Conservation (phyloP, 768 basidiomycete species). For the Saitozyma sp. region DNA sequence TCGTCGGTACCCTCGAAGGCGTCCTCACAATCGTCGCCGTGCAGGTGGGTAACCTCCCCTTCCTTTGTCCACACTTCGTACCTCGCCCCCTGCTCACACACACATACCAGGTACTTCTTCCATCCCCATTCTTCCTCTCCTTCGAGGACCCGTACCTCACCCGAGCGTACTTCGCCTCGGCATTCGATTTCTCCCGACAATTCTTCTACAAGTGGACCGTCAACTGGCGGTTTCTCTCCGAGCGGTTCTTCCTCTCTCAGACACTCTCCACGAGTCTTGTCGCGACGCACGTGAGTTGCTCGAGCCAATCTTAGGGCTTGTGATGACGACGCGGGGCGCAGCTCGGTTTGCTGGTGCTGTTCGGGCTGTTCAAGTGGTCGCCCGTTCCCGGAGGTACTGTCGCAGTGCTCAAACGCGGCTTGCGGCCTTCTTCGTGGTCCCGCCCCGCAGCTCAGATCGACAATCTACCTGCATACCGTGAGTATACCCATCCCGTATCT, state of each 20-base stretch:
- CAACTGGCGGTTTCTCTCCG: slow-evolving; percentile 87
- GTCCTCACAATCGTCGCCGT: slow-evolving; percentile 32
- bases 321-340: neutral
- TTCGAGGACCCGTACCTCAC: slow-evolving; percentile 53
- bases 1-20: slow-evolving; percentile 29
- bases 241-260: slow-evolving; percentile 70
- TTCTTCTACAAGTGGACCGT: slow-evolving; percentile 98
- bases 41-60: slow-evolving; percentile 28
- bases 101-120: slow-evolving; percentile 62
- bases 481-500: slow-evolving; percentile 41
- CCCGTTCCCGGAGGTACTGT: slow-evolving; percentile 65
- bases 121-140: slow-evolving; percentile 67
- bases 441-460: slow-evolving; percentile 57
- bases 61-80: neutral
- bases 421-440: slow-evolving; percentile 54
- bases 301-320: neutral
- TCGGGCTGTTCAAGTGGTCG: slow-evolving; percentile 62
- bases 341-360: slow-evolving; percentile 8
- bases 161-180: slow-evolving; percentile 65
- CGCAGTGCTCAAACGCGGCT: slow-evolving; percentile 62
- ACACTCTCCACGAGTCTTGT: slow-evolving; percentile 67
- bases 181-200: slow-evolving; percentile 82
- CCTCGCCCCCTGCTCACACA: neutral
- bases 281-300: slow-evolving; percentile 23
- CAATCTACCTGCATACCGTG: slow-evolving; percentile 66